Base-by-base conservation (phyloP, 1,284 basidiomycete genomes). In the Trichosporon faecale region DNA sequence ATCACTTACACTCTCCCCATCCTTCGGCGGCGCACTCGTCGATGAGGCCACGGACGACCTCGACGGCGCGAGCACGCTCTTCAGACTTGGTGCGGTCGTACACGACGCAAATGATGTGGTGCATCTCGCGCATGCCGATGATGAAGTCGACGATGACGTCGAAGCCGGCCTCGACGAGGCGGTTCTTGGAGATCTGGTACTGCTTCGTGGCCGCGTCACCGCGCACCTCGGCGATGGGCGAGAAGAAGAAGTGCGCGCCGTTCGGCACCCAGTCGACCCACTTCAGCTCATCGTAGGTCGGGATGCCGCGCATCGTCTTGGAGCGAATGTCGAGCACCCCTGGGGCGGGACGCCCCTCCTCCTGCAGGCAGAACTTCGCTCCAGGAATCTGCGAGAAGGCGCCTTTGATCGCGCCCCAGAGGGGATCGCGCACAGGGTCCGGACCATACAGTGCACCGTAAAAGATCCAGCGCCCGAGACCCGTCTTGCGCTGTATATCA, bases 41-140 rank as follows among this genome's bases (percentile, higher is more conserved):
- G 65, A 80, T 78, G 49, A 73, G 75, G 37, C 66, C 27, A 25
- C 70, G 66, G 31, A 74, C 66, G 65, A 71, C 37, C 31, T 67
- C 57, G 31, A 77, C 64, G 33, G 74, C 70, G n/a, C 64, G 66
- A 1, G 66, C 73, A 6, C 74, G 67, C 35, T 79, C 70, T 14
- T 77, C 76, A 9, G 76, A 70, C 57, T 76, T 74, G 18, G 65
- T 60, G n/a, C 73, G 68, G 65, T 79, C 69, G 68, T 73, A 79
- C 37, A 79, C 70, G 31, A 77, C 23, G 29, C 69, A 67, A 18
- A 67, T 63, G 44, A 70, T 70, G 55, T 70, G 27, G 68, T 69
- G 68, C 68, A 69, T 66, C 60, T 69, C 68, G 40, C 68, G 65
- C 65, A 70, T 66, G 23, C 68, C 68, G 33, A 70, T 33, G 46